Evolutionary conservation across 2,329 filamentous ascomycete species (phyloP).

Genomic region (Dichotomopilus funicola): DNA sequence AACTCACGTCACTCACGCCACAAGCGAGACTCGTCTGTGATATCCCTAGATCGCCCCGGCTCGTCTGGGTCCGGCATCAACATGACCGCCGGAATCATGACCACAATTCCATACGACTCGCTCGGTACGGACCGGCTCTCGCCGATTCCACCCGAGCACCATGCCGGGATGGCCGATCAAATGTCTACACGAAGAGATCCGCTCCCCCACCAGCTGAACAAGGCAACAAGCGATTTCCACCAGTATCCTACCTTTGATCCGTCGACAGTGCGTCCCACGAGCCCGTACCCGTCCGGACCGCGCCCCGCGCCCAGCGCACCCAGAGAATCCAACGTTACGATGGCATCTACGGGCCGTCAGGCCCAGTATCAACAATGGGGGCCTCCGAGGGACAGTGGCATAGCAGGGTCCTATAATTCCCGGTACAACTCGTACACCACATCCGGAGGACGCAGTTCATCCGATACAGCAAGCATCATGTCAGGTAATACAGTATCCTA

Average conservation of each 20-base stretch:
- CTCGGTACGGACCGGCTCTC: conserved; percentile 58
- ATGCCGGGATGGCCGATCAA: conserved; percentile 58
- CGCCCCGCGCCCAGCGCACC: conserved; percentile 49
- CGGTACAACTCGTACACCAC: conserved; percentile 59
- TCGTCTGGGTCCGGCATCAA: conserved; percentile 62
- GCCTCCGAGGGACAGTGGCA: conserved; percentile 48
- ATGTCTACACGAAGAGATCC: conserved; percentile 60
- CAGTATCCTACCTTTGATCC: conserved; percentile 74
- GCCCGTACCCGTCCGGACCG: conserved; percentile 53
- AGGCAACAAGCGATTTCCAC: conserved; percentile 71
- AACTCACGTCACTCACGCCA: conserved; percentile 69
- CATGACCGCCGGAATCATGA: conserved; percentile 74
- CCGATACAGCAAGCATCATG: conserved; percentile 49
- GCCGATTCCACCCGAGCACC: conserved; percentile 66
- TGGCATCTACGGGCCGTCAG: conserved; percentile 64
- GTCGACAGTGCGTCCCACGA: conserved; percentile 37
- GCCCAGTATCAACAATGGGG: conserved; percentile 77
- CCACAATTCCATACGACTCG: conserved; percentile 80
- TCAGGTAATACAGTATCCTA: conserved; percentile 48
- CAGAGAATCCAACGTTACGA: conserved; percentile 56
- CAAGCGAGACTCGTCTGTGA: conserved; percentile 63
- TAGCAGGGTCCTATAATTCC: conserved; percentile 47
- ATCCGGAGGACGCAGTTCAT: conserved; percentile 51
- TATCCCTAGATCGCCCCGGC: conserved; percentile 63
- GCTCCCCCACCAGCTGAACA: conserved; percentile 77